Evolutionary conservation across 495 filamentous ascomycete genomes (phyloP), one percentile per base, ranked within the genome.

Genomic region (Penicillium odoratum): DNA sequence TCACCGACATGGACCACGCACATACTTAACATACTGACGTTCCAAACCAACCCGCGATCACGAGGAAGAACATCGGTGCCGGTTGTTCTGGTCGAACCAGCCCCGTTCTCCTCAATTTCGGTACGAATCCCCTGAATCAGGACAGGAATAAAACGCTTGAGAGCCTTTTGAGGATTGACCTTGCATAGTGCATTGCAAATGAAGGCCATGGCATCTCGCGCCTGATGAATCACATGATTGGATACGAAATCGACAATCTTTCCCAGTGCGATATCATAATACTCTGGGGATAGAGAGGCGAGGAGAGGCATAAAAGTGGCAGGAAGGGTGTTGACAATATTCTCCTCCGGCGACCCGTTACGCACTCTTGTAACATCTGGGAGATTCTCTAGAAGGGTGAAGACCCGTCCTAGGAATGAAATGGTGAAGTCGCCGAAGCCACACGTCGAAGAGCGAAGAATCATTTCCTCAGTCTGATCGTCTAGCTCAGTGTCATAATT

Each of bases 21-120:
- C 94, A 99, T 99, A 72, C 92, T 96, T 3, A 99, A 84, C 78
- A 98, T 91, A 72, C 91, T 96, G 64, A 99, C 85, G 69, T 97
- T 90, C 95, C 95, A 98, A 13, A 98, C 92, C 16, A 99, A 77
- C 11, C 88, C 94, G 26, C 95, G 81, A 69, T 99, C 94, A 62
- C 94, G 83, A 30, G 94, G 94, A 38, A 98, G 81, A 30, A 98
- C 90, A 67, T 99, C 94, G 18, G 90, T 87, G 15, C 95, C 94
- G 38, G 91, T 94, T 43, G 91, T 97, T 60, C 94, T 81, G 29
- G 95, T 95, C 33, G 94, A 97, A 7, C 92, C 94, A 11, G 94
- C 94, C n/a, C 91, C 90, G 64, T 97, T 98, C 66, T 96, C 91
- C 63, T 96, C 91, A 60, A 99, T 98, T 66, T 99, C 94, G 52